phyloP scores from a whole-genome alignment of 2,329 filamentous ascomycete species.

The Diaporthe destruens region DNA sequence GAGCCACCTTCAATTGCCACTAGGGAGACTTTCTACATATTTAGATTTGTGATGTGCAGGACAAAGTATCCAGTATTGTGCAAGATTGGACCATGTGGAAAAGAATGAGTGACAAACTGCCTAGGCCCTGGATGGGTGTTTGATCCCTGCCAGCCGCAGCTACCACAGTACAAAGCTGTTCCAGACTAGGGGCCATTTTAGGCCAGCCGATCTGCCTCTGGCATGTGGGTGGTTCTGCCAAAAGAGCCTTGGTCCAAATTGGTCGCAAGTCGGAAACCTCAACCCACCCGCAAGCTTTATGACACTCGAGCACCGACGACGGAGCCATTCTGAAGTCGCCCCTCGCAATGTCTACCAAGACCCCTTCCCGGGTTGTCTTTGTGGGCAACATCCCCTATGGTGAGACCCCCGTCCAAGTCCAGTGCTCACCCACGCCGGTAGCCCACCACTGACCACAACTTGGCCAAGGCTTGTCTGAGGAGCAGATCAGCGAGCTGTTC shows the following conservation, averaged over 20 bases:
- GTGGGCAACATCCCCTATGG: constrained; percentile 90
- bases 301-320: background rate
- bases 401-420: constrained; percentile 50
- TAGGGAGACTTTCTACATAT: background rate
- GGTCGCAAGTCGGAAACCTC: background rate
- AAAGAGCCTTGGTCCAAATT: constrained; percentile 1
- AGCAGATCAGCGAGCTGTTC: constrained; percentile 95
- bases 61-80: background rate
- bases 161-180: background rate
- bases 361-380: constrained; percentile 83
- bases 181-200: background rate
- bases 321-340: background rate
- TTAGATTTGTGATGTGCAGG: too few relatives aligned
- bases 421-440: background rate
- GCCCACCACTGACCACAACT: constrained; percentile 24
- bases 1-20: too few relatives aligned
- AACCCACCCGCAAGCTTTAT: background rate
- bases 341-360: constrained; percentile 77
- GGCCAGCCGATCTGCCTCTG: background rate
- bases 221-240: constrained; percentile 1
- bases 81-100: background rate
- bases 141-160: constrained; percentile 13
- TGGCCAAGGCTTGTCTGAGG: constrained; percentile 86
- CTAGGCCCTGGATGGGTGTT: background rate
- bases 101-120: too few relatives aligned